phyloP scores from a whole-genome alignment of 225 moss, liverwort and hornwort species.

The Antitrichia curtipendula region DNA sequence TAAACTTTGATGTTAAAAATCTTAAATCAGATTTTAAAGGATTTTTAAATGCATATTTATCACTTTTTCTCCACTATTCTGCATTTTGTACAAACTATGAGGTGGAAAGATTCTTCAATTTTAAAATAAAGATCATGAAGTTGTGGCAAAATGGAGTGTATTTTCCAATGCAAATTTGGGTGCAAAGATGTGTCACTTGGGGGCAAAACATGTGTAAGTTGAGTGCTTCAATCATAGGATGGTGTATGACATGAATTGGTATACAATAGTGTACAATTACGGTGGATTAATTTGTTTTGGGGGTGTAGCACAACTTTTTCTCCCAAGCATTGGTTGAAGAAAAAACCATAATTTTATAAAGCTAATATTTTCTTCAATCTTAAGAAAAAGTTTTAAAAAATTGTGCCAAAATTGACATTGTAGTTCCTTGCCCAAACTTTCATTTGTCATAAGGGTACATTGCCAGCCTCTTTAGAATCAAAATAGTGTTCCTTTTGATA shows the following conservation, averaged over 20 bases:
- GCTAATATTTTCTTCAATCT: no score
- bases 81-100: not conserved
- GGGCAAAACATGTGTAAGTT: not conserved
- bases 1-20: not conserved
- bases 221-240: not conserved
- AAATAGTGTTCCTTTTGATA: not conserved
- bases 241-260: not conserved
- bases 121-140: not conserved
- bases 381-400: not conserved
- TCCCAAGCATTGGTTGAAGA: accelerated
- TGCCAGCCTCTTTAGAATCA: accelerated
- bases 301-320: not conserved
- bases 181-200: not conserved
- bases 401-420: accelerated
- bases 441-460: accelerated
- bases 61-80: not conserved
- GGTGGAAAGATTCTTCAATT: not conserved
- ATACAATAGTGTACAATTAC: not conserved
- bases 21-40: not conserved
- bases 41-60: not conserved
- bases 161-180: not conserved
- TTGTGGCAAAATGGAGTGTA: not conserved
- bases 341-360: not conserved
- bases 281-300: accelerated
- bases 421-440: not conserved